Evolutionary conservation across 257 asterid genomes (phyloP).

Genomic region (Scutellaria minor): DNA sequence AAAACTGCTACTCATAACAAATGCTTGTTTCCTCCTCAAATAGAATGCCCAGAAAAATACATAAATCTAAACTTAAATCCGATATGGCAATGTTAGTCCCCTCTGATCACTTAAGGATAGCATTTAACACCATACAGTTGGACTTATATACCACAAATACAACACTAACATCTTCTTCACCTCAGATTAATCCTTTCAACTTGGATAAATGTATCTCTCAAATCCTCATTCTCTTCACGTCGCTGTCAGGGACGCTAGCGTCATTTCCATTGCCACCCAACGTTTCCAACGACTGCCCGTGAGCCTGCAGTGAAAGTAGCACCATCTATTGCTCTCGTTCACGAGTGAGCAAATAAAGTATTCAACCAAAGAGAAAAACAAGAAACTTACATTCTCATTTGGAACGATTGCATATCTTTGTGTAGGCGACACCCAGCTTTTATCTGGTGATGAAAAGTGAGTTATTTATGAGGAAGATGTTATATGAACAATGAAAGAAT

Average conservation of each 20-base stretch:
- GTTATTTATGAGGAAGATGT: neutral
- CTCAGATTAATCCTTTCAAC: neutral
- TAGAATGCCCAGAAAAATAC: neutral
- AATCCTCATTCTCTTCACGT: slow-evolving; percentile 67
- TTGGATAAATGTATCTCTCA: slow-evolving; percentile 34
- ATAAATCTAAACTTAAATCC: neutral
- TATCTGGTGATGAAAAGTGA: slow-evolving; percentile 54
- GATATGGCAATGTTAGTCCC: neutral
- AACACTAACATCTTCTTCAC: slow-evolving; percentile 18
- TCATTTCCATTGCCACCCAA: slow-evolving; percentile 54
- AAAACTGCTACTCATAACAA: slow-evolving; percentile 6
- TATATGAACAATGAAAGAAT: neutral
- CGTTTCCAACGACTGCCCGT: slow-evolving; percentile 32
- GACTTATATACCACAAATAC: neutral
- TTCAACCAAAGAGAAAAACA: neutral
- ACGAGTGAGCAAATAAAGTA: neutral
- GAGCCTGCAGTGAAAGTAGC: slow-evolving; percentile 42
- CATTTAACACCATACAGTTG: slow-evolving; percentile 19
- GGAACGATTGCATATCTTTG: slow-evolving; percentile 97
- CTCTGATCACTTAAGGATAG: neutral
- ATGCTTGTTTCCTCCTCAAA: neutral
- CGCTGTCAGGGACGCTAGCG: slow-evolving; percentile 75
- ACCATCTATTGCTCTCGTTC: neutral
- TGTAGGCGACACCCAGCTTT: slow-evolving; percentile 78
- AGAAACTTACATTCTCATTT: slow-evolving; percentile 65